A percentile compares a stretch with the other conserved stretches of the same genome.
These are phyloP conservation scores for Cladophialophora immunda DNA, from an alignment of 2,329 filamentous ascomycete genomes.

Conservation along the genomic window DNA sequence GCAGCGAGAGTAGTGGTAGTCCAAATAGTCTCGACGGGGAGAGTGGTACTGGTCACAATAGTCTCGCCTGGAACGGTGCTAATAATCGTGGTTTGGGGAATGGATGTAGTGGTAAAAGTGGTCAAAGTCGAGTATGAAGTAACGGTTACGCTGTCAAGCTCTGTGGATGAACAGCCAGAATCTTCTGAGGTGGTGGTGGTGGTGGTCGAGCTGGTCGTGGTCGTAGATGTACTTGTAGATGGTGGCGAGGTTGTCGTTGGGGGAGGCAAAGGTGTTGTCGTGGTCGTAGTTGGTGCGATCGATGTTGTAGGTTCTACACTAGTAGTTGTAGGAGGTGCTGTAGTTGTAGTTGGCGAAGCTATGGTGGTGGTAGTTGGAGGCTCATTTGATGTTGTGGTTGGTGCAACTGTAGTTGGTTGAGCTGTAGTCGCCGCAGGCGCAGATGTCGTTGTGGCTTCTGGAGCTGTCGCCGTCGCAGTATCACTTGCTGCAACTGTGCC, in stretches of 20 bases:
- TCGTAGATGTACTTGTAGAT: neutral
- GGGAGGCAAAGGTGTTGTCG: neutral
- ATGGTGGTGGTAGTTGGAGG: too few species aligned
- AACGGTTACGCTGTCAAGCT: neutral
- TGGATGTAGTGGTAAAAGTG: neutral
- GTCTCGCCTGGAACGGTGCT: neutral
- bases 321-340: neutral
- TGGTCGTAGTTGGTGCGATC: too few species aligned
- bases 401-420: neutral
- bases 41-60: neutral
- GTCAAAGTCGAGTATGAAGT: neutral
- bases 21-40: neutral
- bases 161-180: neutral
- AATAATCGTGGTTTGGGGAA: neutral
- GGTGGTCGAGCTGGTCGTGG: neutral
- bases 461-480: neutral
- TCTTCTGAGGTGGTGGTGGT: neutral
- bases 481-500: neutral
- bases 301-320: too few species aligned
- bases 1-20: neutral
- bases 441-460: neutral
- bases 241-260: neutral
- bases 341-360: neutral
- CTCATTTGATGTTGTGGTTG: too few species aligned
- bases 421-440: neutral